These are phyloP conservation scores for Astrocystis sublimbata DNA, from an alignment of 495 filamentous ascomycete species.

Conservation along the genomic window DNA sequence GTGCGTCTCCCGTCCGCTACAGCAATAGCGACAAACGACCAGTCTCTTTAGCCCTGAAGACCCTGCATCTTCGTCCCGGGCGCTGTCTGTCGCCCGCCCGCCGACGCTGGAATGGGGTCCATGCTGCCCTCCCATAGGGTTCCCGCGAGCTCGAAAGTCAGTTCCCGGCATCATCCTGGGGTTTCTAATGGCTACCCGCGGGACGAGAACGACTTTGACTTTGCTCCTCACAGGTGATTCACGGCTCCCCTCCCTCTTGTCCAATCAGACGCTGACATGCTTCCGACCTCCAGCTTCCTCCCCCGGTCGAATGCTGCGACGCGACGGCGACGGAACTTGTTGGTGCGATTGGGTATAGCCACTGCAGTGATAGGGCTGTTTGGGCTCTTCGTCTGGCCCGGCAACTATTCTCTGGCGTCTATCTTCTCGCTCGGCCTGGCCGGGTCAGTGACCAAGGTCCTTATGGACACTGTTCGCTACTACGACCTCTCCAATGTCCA, in stretches of 20 bases:
- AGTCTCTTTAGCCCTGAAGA: slow-evolving; percentile 6
- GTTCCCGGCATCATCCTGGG: slow-evolving; percentile 63
- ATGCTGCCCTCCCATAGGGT: slow-evolving; percentile 44
- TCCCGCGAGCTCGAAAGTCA: slow-evolving; percentile 53
- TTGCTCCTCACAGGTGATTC: slow-evolving; percentile 82
- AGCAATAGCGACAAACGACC: not conserved
- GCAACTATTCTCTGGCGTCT: slow-evolving; percentile 64
- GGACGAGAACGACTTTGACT: slow-evolving; percentile 66
- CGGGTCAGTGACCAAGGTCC: slow-evolving; percentile 65
- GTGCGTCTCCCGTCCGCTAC: slow-evolving; percentile 2
- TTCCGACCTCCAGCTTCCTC: slow-evolving; percentile 66
- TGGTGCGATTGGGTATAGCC: slow-evolving; percentile 63
- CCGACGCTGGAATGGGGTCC: slow-evolving; percentile 27
- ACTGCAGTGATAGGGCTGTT: slow-evolving; percentile 56
- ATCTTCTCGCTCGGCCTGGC: slow-evolving; percentile 73
- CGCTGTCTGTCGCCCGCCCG: not conserved
- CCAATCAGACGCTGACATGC: slow-evolving; percentile 8
- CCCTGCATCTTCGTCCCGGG: not conserved
- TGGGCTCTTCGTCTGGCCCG: slow-evolving; percentile 64
- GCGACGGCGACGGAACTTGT: slow-evolving; percentile 71
- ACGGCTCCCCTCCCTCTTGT: not conserved
- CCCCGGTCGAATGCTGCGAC: slow-evolving; percentile 74
- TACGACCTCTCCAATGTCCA: slow-evolving; percentile 92
- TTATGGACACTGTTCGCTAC: slow-evolving; percentile 91
- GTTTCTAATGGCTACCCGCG: slow-evolving; percentile 80